A percentile compares a stretch with the other conserved stretches of the same genome.
phyloP scores from a whole-genome alignment of 768 basidiomycete genomes.

The Sistotremastrum niveocremeum region DNA sequence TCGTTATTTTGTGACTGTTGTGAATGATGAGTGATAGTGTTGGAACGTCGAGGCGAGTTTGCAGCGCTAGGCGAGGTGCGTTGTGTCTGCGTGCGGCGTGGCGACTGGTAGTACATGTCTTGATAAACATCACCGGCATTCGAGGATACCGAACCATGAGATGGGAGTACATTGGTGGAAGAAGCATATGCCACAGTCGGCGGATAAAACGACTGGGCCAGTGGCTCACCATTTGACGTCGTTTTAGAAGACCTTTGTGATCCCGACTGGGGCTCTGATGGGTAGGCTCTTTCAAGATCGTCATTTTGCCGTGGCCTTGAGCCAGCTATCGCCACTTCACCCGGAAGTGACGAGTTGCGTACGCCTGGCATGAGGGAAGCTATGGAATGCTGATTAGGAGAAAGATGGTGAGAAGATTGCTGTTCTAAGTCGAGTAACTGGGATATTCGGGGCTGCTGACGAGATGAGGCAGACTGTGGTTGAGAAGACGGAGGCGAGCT shows the following conservation, averaged over 20 bases:
- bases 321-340: conserved; percentile 28
- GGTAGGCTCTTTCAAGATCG: conserved; percentile 10
- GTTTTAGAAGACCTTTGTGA: conserved; percentile 23
- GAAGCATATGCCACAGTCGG: conserved; percentile 4
- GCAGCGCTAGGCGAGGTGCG: no score
- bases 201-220: conserved; percentile 8
- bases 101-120: no score
- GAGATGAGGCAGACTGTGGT: conserved; percentile 23
- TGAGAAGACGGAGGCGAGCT: conserved; percentile 36
- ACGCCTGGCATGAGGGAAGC: conserved; percentile 34
- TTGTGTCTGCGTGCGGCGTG: no score
- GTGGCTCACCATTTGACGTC: neutral
- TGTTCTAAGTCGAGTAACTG: conserved; percentile 58
- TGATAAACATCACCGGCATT: no score
- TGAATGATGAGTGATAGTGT: no score
- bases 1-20: no score
- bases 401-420: conserved; percentile 18
- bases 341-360: conserved; percentile 52
- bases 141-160: no score
- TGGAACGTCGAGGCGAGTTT: no score
- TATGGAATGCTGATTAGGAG: conserved; percentile 33
- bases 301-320: conserved; percentile 9
- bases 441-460: conserved; percentile 47
- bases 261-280: neutral
- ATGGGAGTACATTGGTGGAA: no score